Percentiles rank a stretch among this genome's conserved stretches.
phyloP scores from a whole-genome alignment of 106 monocot species.

The Gastrodia elata region DNA sequence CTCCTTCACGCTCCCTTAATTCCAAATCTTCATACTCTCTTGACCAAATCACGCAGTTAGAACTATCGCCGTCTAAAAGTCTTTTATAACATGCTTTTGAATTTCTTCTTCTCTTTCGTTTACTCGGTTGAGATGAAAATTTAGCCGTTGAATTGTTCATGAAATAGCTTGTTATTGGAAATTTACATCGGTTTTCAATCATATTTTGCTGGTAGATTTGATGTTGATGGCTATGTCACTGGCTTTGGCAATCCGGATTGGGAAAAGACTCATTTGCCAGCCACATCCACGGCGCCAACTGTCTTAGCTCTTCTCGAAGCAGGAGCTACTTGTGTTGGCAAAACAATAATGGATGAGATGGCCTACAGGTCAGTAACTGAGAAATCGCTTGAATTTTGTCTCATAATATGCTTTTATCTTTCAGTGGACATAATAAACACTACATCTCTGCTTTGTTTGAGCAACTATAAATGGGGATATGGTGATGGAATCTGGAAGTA shows the following conservation, averaged over 20 bases:
- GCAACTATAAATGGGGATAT: neutral
- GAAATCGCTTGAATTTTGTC: neutral
- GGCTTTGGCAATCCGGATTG: slow-evolving; percentile 93
- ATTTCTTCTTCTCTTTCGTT: neutral
- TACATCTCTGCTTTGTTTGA: neutral
- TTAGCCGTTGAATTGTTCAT: neutral
- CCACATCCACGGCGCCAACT: slow-evolving; percentile 57
- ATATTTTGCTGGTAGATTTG: slow-evolving; percentile 57
- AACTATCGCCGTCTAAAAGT: too few relatives aligned
- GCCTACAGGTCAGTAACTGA: slow-evolving; percentile 63
- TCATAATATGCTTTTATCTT: neutral
- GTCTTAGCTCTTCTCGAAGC: slow-evolving; percentile 47
- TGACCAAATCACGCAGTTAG: neutral
- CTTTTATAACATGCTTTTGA: neutral
- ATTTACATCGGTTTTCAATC: neutral
- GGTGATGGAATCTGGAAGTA: neutral
- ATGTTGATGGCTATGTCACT: slow-evolving; percentile 55
- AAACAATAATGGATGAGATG: slow-evolving; percentile 99
- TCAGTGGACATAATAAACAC: neutral
- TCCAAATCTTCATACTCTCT: neutral
- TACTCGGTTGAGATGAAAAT: neutral
- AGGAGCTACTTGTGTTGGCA: slow-evolving; percentile 74
- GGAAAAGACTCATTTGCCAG: slow-evolving; percentile 66
- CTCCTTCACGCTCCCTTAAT: neutral
- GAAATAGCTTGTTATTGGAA: neutral